These are phyloP conservation scores for Oenanthe sinensis DNA, from an alignment of 129 eudicot genomes.

Conservation along the genomic window DNA sequence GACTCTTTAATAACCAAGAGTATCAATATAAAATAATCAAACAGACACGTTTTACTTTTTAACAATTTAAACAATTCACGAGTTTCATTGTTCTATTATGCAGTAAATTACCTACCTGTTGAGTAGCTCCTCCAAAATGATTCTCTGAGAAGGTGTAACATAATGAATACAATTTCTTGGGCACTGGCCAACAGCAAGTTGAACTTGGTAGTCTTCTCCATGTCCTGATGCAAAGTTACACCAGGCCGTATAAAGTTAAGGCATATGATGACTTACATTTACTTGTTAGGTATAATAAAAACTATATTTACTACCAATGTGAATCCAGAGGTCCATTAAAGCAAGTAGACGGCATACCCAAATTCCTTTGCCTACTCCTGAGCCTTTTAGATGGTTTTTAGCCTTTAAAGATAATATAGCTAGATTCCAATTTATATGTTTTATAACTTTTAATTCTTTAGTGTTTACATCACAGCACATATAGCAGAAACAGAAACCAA, in stretches of 20 bases:
- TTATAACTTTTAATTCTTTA: not conserved
- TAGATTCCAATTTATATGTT: not conserved
- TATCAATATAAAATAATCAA: not conserved
- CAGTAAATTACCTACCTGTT: conserved; percentile 38
- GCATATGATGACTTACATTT: not conserved
- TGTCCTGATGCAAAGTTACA: conserved; percentile 39
- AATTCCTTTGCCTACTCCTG: not conserved
- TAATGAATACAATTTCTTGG: conserved; percentile 88
- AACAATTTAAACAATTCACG: not conserved
- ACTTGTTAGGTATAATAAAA: not conserved
- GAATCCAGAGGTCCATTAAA: not conserved
- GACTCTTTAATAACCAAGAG: not conserved
- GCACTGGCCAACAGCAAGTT: conserved; percentile 87
- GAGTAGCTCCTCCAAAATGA: conserved; percentile 89
- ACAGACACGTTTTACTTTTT: not conserved
- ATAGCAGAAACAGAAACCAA: conserved; percentile 18
- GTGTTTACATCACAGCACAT: not conserved
- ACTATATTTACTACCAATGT: not conserved
- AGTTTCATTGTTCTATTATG: not conserved
- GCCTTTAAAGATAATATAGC: not conserved
- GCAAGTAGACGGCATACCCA: not conserved
- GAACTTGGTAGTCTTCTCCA: conserved; percentile 70
- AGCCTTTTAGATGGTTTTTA: not conserved
- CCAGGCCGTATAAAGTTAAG: not conserved
- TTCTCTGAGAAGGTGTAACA: conserved; percentile 96